Evolutionary conservation across 192 early-diverging fungal genomes (phyloP), one percentile per base, ranked within the genome.

Genomic region (Umbelopsis ramanniana): DNA sequence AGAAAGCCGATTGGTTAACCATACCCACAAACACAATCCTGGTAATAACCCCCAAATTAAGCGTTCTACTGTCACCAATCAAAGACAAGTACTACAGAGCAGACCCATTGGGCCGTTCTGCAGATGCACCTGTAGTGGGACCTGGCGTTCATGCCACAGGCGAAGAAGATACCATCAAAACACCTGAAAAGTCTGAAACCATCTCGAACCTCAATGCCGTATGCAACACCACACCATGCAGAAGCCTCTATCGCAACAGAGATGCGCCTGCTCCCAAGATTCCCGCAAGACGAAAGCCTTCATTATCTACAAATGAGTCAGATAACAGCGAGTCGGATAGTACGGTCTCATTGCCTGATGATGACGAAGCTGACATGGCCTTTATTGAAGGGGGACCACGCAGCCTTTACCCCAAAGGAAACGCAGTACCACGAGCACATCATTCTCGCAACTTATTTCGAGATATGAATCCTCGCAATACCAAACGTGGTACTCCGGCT

Each of bases 1-100:
- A 92, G 71, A 88, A 89, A 69, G 87, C 90, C 9, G 92, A 94
- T 82, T 94, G 92, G 92, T 73, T 92, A 70, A 90, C 85, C 35
- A 90, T 94, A 52, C 92, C 92, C 2, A 89, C 89, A 17, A 94
- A 94, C 68, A 91, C 86, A 8, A 35, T 92, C 69, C 77, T 94
- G 43, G 88, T 94, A 14, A 87, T 94, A 50, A 94, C 93, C 24
- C 88, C 91, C 14, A 89, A 89, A 71, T 73, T 91, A 67, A 94
- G 92, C 46, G 91, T 94, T 5, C 85, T 89, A 54, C 72, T 93
- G 74, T 89, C 86, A 55, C 93, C 93, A 23, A 92, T 94, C 70
- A 81, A 84, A 40, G 93, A 94, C 70, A 79, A 89, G 73, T 91
- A 73, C 75, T 82, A 87, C 74, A 86, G 81, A 33, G 75, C 79